These are phyloP conservation scores for Pyrenula massariospora DNA, from an alignment of 495 filamentous ascomycete species.

Conservation along the genomic window DNA sequence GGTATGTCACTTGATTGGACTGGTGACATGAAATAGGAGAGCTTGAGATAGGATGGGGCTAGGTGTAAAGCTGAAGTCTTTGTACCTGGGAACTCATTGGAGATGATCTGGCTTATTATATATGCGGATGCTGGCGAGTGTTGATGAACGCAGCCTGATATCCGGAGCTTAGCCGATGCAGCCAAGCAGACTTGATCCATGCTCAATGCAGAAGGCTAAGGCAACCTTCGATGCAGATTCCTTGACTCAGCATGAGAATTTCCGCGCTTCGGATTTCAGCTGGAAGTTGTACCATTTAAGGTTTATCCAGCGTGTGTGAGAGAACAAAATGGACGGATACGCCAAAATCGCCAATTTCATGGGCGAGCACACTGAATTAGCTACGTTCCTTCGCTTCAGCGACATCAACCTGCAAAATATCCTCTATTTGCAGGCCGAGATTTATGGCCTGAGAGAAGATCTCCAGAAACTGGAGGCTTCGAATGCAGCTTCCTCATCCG, in stretches of 20 bases:
- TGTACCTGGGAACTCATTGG: not conserved
- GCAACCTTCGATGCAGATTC: not conserved
- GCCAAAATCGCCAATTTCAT: conserved; percentile 25
- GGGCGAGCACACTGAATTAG: not conserved
- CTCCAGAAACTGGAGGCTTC: not conserved
- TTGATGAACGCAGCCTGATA: not conserved
- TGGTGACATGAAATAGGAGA: not conserved
- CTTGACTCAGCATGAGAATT: not conserved
- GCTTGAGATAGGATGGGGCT: not conserved
- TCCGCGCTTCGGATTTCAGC: not conserved
- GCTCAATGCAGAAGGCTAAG: not conserved
- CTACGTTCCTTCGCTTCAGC: not conserved
- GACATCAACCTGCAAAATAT: not conserved
- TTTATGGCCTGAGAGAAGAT: not conserved
- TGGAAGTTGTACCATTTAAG: not conserved
- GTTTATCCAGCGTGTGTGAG: not conserved
- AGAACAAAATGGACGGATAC: conserved; percentile 2
- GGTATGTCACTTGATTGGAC: not conserved
- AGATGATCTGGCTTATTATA: not conserved
- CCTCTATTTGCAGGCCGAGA: not conserved
- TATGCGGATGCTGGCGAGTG: not conserved
- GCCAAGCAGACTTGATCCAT: not conserved
- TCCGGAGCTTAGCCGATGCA: not conserved
- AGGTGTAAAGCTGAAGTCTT: not conserved
- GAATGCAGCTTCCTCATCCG: not conserved